Base-by-base conservation (phyloP, 75 land plant genomes). In the Ceratopteris richardii region DNA sequence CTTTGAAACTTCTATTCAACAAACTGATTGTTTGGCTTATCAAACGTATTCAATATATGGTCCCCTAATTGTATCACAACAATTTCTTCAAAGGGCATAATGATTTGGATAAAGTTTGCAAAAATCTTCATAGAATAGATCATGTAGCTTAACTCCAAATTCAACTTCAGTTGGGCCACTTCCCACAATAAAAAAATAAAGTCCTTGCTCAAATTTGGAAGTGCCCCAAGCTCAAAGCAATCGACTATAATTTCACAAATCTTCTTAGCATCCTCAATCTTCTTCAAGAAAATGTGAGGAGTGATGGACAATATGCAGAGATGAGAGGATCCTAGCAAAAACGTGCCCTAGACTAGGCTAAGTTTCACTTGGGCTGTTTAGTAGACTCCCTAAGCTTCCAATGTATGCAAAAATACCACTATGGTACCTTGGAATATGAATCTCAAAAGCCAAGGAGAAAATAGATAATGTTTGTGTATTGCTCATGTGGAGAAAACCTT, bases 91-190 rank as follows among this genome's bases (percentile, higher is more conserved):
- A 62, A 48, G 18, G 79, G 78, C 37, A 68, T 55, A 33, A 73
- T 39, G 1, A 19, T n/a, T 18, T 21, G 98, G 98, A 73, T 89
- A 93, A 22, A 89, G 51, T 53, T 68, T 73, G 9, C 74, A 57
- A 26, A 93, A 53, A 65, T 93, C 98, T 72, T 93, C 90, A 61
- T 67, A 64, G 23, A 93, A 68, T 63, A 76, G 80, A 55, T 93
- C 98, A 73, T 93, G 90, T 24, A 93, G 77, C 66, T 93, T 85
- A 48, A 87, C 98, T 54, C 90, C 84, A 61, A 93, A 93, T 44
- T 93, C 96, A 24, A 93, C 85, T 59, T 96, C 98, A 30, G 96
- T 86, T 17, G 98, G 98, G 12, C 98, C 98, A 52, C 98, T 96
- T 50, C 98, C 98, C 56, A 93, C 83, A 54, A 86, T 44, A 24